Conservation (phyloP, 2,329 filamentous ascomycete species). For the Aspergillus costaricaensis region DNA sequence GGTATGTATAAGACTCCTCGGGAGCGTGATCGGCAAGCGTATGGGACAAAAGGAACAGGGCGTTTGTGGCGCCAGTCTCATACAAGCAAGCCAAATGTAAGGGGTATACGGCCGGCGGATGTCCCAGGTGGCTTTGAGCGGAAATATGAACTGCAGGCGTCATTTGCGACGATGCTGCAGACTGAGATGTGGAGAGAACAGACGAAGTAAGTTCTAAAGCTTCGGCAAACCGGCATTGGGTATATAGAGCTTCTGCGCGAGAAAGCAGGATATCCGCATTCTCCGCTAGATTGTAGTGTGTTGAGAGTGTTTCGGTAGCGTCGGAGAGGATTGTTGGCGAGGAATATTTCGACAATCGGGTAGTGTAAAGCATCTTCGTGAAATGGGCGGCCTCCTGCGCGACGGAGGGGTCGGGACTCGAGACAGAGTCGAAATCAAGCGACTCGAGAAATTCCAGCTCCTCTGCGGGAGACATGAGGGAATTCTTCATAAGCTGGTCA, state of each 20-base stretch:
- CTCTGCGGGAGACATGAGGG: constrained; percentile 82
- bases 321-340: constrained; percentile 79
- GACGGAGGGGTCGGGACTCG: constrained; percentile 64
- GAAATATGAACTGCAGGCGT: constrained; percentile 31
- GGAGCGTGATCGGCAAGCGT: constrained; percentile 90
- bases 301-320: constrained; percentile 86
- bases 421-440: constrained; percentile 84
- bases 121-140: constrained; percentile 43
- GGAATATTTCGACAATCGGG: constrained; percentile 90
- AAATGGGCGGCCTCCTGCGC: constrained; percentile 90
- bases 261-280: constrained; percentile 92
- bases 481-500: constrained; percentile 96
- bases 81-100: constrained; percentile 89
- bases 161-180: constrained; percentile 64
- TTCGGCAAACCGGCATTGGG: constrained; percentile 89
- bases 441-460: constrained; percentile 88
- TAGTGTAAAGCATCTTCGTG: constrained; percentile 94
- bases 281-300: constrained; percentile 81
- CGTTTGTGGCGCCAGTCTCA: constrained; percentile 82
- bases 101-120: constrained; percentile 67
- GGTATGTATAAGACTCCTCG: constrained; percentile 86
- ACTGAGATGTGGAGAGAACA: constrained; percentile 79
- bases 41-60: constrained; percentile 87
- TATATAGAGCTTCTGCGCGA: constrained; percentile 87
- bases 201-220: constrained; percentile 80